These are phyloP conservation scores for Globisporangium nodosum DNA, from an alignment of 352 stramenopile species.

Conservation along the genomic window DNA sequence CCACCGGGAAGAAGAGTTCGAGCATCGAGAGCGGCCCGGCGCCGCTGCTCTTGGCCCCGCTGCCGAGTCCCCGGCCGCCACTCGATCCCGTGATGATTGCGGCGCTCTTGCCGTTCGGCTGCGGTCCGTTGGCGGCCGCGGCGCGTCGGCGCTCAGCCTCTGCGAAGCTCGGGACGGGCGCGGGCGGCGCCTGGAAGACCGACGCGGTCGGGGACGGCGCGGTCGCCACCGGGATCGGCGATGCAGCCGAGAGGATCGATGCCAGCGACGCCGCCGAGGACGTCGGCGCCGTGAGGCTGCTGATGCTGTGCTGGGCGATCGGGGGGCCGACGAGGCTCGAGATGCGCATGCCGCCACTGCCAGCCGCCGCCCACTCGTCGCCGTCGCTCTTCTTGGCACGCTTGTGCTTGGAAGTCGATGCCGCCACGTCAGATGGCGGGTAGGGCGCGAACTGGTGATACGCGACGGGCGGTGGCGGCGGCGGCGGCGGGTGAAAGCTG, in stretches of 20 bases:
- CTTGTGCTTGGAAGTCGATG: conserved; percentile 30
- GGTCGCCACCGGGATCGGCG: conserved; percentile 7
- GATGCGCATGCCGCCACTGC: conserved; percentile 11
- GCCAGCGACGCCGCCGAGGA: conserved; percentile 11
- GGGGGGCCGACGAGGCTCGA: conserved; percentile 13
- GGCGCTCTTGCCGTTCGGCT: not conserved
- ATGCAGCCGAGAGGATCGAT: conserved; percentile 15
- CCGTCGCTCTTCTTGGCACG: conserved; percentile 42
- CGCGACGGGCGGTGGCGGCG: not conserved
- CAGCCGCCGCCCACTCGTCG: conserved; percentile 9
- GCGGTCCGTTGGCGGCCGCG: not conserved
- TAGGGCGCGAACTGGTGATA: conserved; percentile 5
- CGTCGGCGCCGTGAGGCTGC: conserved; percentile 8
- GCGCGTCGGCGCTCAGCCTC: conserved; percentile 33
- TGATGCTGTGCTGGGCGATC: conserved; percentile 11
- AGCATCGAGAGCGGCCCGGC: conserved; percentile 34
- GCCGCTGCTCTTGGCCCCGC: conserved; percentile 4
- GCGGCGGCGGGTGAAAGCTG: conserved; percentile 2
- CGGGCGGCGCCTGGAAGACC: conserved; percentile 52
- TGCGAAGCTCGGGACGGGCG: conserved; percentile 52
- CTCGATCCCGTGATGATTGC: not conserved
- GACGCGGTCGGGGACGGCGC: conserved; percentile 17
- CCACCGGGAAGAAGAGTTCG: conserved; percentile 52
- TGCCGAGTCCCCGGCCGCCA: conserved; percentile 2
- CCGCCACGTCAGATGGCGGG: not conserved